Percentiles rank a stretch among this genome's conserved stretches.
Evolutionary conservation across 2,329 filamentous ascomycete genomes (phyloP).

Genomic region (Nemania sp.): DNA sequence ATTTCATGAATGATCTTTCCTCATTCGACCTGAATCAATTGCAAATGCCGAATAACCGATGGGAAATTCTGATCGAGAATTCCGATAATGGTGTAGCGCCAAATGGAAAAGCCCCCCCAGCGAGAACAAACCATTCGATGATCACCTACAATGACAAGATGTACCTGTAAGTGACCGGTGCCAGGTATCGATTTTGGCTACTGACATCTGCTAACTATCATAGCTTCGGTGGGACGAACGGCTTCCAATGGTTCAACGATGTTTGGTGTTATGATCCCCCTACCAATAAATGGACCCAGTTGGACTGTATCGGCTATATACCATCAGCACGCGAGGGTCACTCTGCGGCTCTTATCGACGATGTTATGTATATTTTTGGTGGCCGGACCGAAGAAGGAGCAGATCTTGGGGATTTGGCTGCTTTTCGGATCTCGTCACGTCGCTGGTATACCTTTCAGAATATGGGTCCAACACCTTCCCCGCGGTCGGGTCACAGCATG

Average conservation of each 20-base stretch:
- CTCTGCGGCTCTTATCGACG: constrained; percentile 88
- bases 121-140: constrained; percentile 92
- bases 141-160: constrained; percentile 92
- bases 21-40: constrained; percentile 95
- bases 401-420: constrained; percentile 90
- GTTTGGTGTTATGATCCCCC: constrained; percentile 94
- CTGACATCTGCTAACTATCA: constrained; percentile 3
- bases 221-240: constrained; percentile 97
- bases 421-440: constrained; percentile 72
- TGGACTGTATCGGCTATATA: constrained; percentile 98
- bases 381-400: constrained; percentile 91
- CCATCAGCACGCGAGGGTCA: constrained; percentile 92
- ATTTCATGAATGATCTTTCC: constrained; percentile 96
- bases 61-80: constrained; percentile 88
- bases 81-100: constrained; percentile 63
- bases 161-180: constrained; percentile 78
- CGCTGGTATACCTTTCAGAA: constrained; percentile 99
- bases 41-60: constrained; percentile 86
- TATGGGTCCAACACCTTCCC: constrained; percentile 94
- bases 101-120: constrained; percentile 73
- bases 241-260: constrained; percentile 97
- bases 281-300: constrained; percentile 79
- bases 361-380: constrained; percentile 99
- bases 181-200: background rate
- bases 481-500: constrained; percentile 96